A percentile compares a stretch with the other conserved stretches of the same genome.
Evolutionary conservation across 1,139 yeast species (phyloP).

Genomic region (Pichia terricola): DNA sequence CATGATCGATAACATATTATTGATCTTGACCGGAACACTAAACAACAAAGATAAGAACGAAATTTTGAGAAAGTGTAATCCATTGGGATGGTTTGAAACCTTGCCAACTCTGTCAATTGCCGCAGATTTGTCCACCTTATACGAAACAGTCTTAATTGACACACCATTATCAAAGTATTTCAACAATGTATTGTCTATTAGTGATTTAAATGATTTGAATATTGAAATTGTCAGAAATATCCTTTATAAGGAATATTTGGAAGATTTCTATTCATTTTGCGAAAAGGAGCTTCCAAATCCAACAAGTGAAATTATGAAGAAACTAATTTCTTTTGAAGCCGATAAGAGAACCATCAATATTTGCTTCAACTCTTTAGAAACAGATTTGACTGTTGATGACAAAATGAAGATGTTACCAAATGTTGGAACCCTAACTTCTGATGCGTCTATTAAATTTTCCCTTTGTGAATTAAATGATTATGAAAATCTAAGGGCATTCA

Average conservation of each 20-base stretch:
- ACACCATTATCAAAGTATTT: constrained; percentile 97
- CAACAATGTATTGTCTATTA: constrained; percentile 83
- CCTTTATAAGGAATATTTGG: constrained; percentile 85
- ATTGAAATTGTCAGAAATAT: constrained; percentile 91
- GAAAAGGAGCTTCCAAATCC: constrained; percentile 56
- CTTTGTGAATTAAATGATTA: constrained; percentile 74
- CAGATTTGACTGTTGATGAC: constrained; percentile 66
- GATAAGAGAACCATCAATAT: constrained; percentile 92
- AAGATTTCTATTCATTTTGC: constrained; percentile 71
- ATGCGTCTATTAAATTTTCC: constrained; percentile 63
- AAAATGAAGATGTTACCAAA: constrained; percentile 65
- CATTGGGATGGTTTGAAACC: constrained; percentile 97
- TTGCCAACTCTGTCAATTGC: constrained; percentile 92
- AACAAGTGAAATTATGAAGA: constrained; percentile 70
- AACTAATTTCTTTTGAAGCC: constrained; percentile 79
- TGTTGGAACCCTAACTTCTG: constrained; percentile 55
- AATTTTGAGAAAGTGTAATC: constrained; percentile 83
- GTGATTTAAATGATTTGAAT: constrained; percentile 89
- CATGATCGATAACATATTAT: constrained; percentile 95
- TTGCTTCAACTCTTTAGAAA: constrained; percentile 76
- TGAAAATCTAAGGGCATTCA: constrained; percentile 69
- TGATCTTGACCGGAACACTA: constrained; percentile 93
- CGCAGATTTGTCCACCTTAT: constrained; percentile 84
- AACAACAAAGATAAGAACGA: constrained; percentile 90
- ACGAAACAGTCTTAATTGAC: constrained; percentile 90